Percentiles rank a stretch among this genome's conserved stretches.
Conservation (phyloP, 2,329 filamentous ascomycete genomes). For the Aureobasidium sp. region DNA sequence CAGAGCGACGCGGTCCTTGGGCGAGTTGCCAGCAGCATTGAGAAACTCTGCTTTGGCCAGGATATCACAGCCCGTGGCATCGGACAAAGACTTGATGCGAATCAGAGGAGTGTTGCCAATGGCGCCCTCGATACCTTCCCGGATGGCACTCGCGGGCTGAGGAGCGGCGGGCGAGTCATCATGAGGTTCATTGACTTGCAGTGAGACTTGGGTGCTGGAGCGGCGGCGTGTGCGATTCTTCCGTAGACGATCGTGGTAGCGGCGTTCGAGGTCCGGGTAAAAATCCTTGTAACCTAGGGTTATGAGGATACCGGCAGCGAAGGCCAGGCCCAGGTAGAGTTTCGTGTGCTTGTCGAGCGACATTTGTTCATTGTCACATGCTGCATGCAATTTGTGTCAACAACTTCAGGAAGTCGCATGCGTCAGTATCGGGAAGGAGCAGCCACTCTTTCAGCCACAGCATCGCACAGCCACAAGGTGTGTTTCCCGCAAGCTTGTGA, state of each 20-base stretch:
- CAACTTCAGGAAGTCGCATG: not conserved
- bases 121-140: constrained; percentile 77
- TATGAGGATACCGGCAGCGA: constrained; percentile 67
- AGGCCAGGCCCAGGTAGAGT: constrained; percentile 33
- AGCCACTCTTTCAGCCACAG: constrained; percentile 4
- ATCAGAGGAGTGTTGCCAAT: constrained; percentile 93
- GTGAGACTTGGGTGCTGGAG: constrained; percentile 21
- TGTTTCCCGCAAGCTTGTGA: not conserved
- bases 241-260: constrained; percentile 45
- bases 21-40: constrained; percentile 87
- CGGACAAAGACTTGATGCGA: constrained; percentile 75
- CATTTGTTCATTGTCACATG: constrained; percentile 15
- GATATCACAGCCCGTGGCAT: constrained; percentile 81
- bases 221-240: constrained; percentile 22
- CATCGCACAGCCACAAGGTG: not conserved
- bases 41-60: constrained; percentile 93
- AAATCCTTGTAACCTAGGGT: constrained; percentile 74
- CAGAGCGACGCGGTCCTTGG: constrained; percentile 90
- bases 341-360: constrained; percentile 9
- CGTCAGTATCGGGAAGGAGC: not conserved
- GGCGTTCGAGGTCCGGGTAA: constrained; percentile 65
- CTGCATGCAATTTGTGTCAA: not conserved
- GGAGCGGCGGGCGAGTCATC: constrained; percentile 7
- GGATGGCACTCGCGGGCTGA: constrained; percentile 38
- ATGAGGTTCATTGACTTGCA: constrained; percentile 29